phyloP scores from a whole-genome alignment of 768 basidiomycete genomes.

The Kondoa subrosea region DNA sequence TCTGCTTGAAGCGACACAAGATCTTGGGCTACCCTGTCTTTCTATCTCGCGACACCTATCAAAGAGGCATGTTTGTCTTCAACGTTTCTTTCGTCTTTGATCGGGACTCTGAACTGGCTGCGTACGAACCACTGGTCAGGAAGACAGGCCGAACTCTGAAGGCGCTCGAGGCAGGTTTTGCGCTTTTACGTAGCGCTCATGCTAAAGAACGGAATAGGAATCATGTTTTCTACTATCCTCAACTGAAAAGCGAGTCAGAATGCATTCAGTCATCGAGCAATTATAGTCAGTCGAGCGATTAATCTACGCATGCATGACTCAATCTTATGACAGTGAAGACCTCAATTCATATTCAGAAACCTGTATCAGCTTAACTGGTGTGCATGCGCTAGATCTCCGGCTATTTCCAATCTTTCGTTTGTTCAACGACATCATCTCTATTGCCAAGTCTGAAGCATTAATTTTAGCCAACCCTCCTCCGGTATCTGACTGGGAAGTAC shows the following conservation, averaged over 20 bases:
- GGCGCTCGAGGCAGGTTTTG: slow-evolving; percentile 58
- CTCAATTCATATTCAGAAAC: slow-evolving; percentile 95
- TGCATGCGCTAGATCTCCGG: slow-evolving; percentile 87
- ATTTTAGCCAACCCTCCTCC: slow-evolving; percentile 71
- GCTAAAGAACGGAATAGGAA: slow-evolving; percentile 41
- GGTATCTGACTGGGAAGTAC: slow-evolving; percentile 90
- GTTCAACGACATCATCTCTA: not conserved
- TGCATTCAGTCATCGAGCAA: slow-evolving; percentile 78
- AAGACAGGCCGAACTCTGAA: slow-evolving; percentile 82
- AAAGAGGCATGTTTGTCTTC: slow-evolving; percentile 19
- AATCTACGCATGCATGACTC: not conserved
- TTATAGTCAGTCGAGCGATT: slow-evolving; percentile 39
- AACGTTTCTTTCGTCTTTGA: slow-evolving; percentile 96
- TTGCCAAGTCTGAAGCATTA: not conserved
- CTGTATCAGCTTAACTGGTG: slow-evolving; percentile 68
- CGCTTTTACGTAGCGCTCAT: not conserved
- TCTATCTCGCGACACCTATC: slow-evolving; percentile 49
- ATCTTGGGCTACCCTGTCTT: slow-evolving; percentile 84
- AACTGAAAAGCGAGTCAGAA: slow-evolving; percentile 46
- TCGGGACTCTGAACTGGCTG: slow-evolving; percentile 71
- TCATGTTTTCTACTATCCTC: slow-evolving; percentile 63
- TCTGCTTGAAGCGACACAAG: slow-evolving; percentile 60
- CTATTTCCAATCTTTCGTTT: slow-evolving; percentile 50
- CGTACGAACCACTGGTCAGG: slow-evolving; percentile 86
- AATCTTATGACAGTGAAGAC: slow-evolving; percentile 43